Evolutionary conservation across 306 rosid genomes (phyloP), one percentile per base, ranked within the genome.

Genomic region (Vigna reflexopilosa): DNA sequence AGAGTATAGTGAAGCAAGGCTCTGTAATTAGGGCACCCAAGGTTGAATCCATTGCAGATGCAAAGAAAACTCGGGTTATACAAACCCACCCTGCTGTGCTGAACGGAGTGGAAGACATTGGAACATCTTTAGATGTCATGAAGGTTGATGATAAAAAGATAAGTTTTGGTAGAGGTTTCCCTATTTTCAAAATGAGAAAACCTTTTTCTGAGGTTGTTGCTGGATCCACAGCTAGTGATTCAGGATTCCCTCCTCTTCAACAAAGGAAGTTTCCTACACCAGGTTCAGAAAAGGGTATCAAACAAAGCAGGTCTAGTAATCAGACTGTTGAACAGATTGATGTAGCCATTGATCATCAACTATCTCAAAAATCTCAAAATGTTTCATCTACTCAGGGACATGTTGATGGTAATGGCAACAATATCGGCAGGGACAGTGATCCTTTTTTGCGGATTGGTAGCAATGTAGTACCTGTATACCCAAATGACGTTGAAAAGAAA

Each of bases 171-270:
- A 87, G 77, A 73, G 91, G 91, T 78, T 85, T 90, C 75, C 96
- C 98, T 63, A 84, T 78, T 78, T 89, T 87, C 84, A 85, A 88
- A 57, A 85, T 94, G 90, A 88, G 88, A 77, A 94, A 94, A 80
- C 94, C 98, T 80, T 94, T 94, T 86, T 92, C 98, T 80, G 98
- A 91, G 87, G 98, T 94, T 9, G 98, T 94, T 65, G 96, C 96
- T 61, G 97, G 98, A 85, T 89, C 92, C 47, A 83, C 83, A 4
- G 65, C 88, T 73, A 77, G 79, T 74, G 93, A 88, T 86, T 87
- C 94, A 19, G 93, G 88, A 56, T 92, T 92, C 66, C 96, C 98
- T 81, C 92, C 97, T 74, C 93, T 94, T 77, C 97, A 87, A 83
- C 96, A 84, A 84, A 88, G 89, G 85, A 90, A 81, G 70, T 79